These are phyloP conservation scores for Venturia aucupariae DNA, from an alignment of 2,329 filamentous ascomycete species.

Conservation along the genomic window DNA sequence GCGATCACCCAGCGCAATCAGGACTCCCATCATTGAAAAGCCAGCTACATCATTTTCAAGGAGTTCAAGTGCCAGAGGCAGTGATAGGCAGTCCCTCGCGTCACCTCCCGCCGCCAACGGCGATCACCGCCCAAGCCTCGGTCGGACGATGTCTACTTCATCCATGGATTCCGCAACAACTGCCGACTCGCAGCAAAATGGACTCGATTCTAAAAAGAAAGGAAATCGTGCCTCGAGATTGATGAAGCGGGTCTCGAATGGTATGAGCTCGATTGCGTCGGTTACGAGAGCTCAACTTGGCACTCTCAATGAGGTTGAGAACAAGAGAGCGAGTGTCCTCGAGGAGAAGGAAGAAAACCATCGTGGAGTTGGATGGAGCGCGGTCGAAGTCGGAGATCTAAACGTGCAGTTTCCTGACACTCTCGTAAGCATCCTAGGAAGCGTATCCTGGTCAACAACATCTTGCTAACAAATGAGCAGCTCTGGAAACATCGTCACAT, in stretches of 20 bases:
- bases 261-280: constrained; percentile 34
- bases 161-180: constrained; percentile 2
- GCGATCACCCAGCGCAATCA: background rate
- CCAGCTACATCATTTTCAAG: background rate
- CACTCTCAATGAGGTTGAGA: constrained; percentile 4
- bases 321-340: constrained; percentile 21
- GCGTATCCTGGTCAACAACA: background rate
- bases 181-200: constrained; percentile 25
- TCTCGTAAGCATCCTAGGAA: constrained; percentile 40
- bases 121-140: background rate
- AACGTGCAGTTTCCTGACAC: constrained; percentile 97
- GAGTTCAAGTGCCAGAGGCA: constrained; percentile 1
- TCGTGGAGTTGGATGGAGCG: constrained; percentile 30
- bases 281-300: constrained; percentile 3
- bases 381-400: constrained; percentile 73
- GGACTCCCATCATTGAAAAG: background rate
- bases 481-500: constrained; percentile 93
- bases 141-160: constrained; percentile 9
- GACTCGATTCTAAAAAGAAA: constrained; percentile 44
- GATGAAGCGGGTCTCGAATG: constrained; percentile 58
- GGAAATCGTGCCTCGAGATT: constrained; percentile 51
- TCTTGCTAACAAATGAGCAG: constrained; percentile 21
- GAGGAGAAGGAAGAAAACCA: constrained; percentile 25
- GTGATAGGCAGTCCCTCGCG: background rate
- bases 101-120: constrained; percentile 22